A percentile compares a stretch with the other conserved stretches of the same genome.
phyloP scores from a whole-genome alignment of 495 filamentous ascomycete genomes.

The Penicillium coffeae region DNA sequence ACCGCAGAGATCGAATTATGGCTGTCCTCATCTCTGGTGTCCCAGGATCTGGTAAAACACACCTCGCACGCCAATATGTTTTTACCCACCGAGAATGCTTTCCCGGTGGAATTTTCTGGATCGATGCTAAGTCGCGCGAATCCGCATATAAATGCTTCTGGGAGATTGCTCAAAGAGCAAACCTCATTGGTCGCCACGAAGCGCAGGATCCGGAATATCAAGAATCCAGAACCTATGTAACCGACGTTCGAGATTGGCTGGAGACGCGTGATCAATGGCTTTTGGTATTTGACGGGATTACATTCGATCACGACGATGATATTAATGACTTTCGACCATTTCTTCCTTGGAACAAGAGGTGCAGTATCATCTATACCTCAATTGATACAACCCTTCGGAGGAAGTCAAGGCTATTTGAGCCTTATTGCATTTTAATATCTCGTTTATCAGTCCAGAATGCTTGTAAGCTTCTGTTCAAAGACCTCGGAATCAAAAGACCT shows the following conservation, averaged over 20 bases:
- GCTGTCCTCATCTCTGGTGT: conserved; percentile 69
- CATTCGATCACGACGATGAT: conserved; percentile 57
- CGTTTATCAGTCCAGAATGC: conserved; percentile 56
- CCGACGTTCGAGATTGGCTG: conserved; percentile 65
- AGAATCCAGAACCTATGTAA: conserved; percentile 53
- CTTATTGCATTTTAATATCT: conserved; percentile 63
- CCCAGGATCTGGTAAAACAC: conserved; percentile 77
- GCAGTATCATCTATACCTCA: conserved; percentile 75
- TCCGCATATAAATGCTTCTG: conserved; percentile 67
- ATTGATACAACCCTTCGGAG: conserved; percentile 63
- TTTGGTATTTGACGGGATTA: conserved; percentile 70
- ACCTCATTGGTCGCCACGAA: conserved; percentile 43
- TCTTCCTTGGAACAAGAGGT: conserved; percentile 64
- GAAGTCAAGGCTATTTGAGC: conserved; percentile 68
- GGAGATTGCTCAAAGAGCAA: conserved; percentile 67
- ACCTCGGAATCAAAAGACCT: conserved; percentile 48
- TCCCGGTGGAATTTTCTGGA: conserved; percentile 76
- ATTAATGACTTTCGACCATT: conserved; percentile 57
- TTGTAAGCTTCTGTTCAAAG: conserved; percentile 55
- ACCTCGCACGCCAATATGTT: conserved; percentile 78
- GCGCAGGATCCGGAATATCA: conserved; percentile 32
- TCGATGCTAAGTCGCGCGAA: conserved; percentile 61
- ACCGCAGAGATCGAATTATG: conserved; percentile 58
- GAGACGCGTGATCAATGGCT: conserved; percentile 69
- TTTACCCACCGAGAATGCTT: conserved; percentile 63